phyloP scores from a whole-genome alignment of 1,284 basidiomycete genomes.

The Singerocomus rubriflavus region DNA sequence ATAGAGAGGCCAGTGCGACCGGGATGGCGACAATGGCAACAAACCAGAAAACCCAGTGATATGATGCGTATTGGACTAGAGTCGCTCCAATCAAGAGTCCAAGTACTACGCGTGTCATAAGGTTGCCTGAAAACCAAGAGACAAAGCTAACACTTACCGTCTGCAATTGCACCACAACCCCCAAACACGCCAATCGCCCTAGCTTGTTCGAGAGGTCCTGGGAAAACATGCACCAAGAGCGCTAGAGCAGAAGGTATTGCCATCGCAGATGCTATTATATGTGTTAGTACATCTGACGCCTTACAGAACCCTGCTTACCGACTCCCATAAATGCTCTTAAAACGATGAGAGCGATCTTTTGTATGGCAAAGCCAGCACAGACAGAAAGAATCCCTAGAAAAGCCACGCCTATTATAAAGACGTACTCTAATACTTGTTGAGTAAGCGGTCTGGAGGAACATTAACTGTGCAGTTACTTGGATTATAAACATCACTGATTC shows the following conservation, averaged over 20 bases:
- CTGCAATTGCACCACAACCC: slow-evolving; percentile 43
- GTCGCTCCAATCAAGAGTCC: slow-evolving; percentile 36
- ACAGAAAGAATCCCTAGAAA: slow-evolving; percentile 39
- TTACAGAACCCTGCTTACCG: slow-evolving; percentile 18
- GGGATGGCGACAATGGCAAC: slow-evolving; percentile 38
- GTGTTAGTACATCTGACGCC: slow-evolving; percentile 2
- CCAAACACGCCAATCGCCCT: slow-evolving; percentile 46
- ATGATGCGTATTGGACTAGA: slow-evolving; percentile 39
- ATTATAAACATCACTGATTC: slow-evolving; percentile 32
- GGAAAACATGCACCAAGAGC: slow-evolving; percentile 45
- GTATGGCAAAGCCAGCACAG: slow-evolving; percentile 40
- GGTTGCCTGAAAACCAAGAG: not conserved
- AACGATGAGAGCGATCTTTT: slow-evolving; percentile 42
- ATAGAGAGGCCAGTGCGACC: slow-evolving; percentile 33
- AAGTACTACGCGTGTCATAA: slow-evolving; percentile 25
- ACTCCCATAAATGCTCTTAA: slow-evolving; percentile 44
- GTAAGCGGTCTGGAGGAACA: not conserved
- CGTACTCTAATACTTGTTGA: slow-evolving; percentile 16
- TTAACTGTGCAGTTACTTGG: slow-evolving; percentile 19
- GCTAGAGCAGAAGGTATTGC: slow-evolving; percentile 48
- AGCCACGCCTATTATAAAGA: slow-evolving; percentile 32
- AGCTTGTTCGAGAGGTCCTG: slow-evolving; percentile 43
- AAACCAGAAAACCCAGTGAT: slow-evolving; percentile 48
- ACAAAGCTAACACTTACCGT: slow-evolving; percentile 32
- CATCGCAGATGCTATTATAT: slow-evolving; percentile 37